phyloP scores from a whole-genome alignment of 2,329 filamentous ascomycete species.

The Dactylellina sp. region DNA sequence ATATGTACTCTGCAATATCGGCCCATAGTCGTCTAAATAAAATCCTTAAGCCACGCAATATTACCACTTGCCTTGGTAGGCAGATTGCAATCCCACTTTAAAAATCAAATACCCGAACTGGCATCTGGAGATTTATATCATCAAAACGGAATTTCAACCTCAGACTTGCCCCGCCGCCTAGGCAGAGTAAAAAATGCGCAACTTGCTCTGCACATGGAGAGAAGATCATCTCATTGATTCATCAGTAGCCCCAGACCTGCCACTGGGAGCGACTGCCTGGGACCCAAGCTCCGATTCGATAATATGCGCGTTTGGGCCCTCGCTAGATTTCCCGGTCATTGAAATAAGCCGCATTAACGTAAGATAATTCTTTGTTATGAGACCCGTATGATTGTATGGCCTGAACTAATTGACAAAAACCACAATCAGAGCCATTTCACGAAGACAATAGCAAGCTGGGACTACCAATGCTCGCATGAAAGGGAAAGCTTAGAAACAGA shows the following conservation, averaged over 20 bases:
- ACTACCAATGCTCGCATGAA: conserved; percentile 76
- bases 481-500: conserved; percentile 80
- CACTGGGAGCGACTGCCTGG: conserved; percentile 84
- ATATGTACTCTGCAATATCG: too few relatives aligned
- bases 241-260: conserved; percentile 66
- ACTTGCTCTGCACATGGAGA: conserved; percentile 58
- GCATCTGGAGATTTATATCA: too few relatives aligned
- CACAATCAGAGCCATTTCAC: conserved; percentile 58
- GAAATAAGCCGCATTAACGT: conserved; percentile 72
- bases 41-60: too few relatives aligned
- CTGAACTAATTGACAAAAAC: background rate
- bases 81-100: too few relatives aligned
- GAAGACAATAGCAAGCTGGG: conserved; percentile 80
- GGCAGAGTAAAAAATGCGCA: conserved; percentile 57
- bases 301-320: conserved; percentile 86
- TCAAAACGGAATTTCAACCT: background rate
- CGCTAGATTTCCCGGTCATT: conserved; percentile 75
- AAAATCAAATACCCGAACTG: too few relatives aligned
- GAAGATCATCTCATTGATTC: conserved; percentile 56
- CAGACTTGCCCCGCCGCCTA: too few relatives aligned
- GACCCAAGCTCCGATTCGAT: conserved; percentile 81
- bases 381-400: background rate
- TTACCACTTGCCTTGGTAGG: too few relatives aligned
- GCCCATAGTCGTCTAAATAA: too few relatives aligned
- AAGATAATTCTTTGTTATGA: conserved; percentile 15